These are phyloP conservation scores for Odontarrhena argentea DNA, from an alignment of 345 rosid genomes.

Conservation along the genomic window DNA sequence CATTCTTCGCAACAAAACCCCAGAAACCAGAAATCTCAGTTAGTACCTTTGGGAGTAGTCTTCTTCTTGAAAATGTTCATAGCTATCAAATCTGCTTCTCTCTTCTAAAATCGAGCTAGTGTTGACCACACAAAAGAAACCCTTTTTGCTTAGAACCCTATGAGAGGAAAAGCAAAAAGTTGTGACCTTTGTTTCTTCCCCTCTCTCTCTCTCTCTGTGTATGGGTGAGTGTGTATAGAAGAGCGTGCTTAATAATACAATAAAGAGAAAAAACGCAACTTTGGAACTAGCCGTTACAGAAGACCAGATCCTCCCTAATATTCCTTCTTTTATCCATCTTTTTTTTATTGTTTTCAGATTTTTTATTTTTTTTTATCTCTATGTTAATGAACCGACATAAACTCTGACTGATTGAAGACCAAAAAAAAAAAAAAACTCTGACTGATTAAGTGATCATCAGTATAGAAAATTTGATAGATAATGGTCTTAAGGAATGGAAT, in stretches of 20 bases:
- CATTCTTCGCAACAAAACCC: neutral
- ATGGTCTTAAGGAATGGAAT: neutral
- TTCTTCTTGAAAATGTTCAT: constrained; percentile 89
- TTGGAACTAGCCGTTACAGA: constrained; percentile 44
- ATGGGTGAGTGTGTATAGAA: constrained; percentile 14
- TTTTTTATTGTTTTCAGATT: neutral
- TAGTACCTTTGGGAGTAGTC: constrained; percentile 79
- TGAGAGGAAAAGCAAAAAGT: constrained; percentile 13
- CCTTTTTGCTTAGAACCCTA: constrained; percentile 8
- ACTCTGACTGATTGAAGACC: constrained; percentile 1
- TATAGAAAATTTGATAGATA: neutral
- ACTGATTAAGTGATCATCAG: neutral
- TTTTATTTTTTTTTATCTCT: neutral
- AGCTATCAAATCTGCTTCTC: constrained; percentile 15
- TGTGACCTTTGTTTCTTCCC: neutral
- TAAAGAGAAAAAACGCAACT: constrained; percentile 18
- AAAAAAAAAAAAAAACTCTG: too few species aligned
- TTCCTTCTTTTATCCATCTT: constrained; percentile 32
- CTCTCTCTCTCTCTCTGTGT: neutral
- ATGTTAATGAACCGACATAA: constrained; percentile 24
- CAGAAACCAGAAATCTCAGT: neutral
- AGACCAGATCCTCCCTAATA: constrained; percentile 30
- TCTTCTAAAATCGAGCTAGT: neutral
- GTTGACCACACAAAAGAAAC: neutral
- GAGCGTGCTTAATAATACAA: constrained; percentile 34